A percentile compares a stretch with the other conserved stretches of the same genome.
Conservation (phyloP, 805 yeast genomes). For the Brettanomyces sp. region DNA sequence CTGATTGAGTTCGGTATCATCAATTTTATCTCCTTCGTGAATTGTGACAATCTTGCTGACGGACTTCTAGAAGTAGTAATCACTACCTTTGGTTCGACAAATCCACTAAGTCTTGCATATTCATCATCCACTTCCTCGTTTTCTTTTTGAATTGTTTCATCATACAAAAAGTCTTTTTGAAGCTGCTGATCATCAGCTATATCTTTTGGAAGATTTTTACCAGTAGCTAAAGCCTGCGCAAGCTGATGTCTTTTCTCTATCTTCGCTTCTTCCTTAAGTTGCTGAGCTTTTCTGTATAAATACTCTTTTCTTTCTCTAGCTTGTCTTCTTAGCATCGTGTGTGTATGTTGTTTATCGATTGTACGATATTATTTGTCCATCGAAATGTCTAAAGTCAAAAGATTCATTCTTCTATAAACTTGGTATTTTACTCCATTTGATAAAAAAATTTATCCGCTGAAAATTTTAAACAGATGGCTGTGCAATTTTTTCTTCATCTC, state of each 20-base stretch:
- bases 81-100: constrained; percentile 81
- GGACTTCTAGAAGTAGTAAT: constrained; percentile 95
- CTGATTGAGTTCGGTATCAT: constrained; percentile 85
- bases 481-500: too few species aligned
- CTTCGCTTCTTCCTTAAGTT: constrained; percentile 78
- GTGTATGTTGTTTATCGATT: background rate
- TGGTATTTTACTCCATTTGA: too few species aligned
- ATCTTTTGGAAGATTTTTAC: constrained; percentile 84
- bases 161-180: constrained; percentile 77
- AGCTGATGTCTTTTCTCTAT: constrained; percentile 81
- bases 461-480: too few species aligned
- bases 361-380: too few species aligned
- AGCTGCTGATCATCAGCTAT: constrained; percentile 77
- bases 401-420: too few species aligned
- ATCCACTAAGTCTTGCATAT: constrained; percentile 77
- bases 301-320: constrained; percentile 96
- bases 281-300: constrained; percentile 78
- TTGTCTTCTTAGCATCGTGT: constrained; percentile 67
- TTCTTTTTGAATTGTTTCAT: constrained; percentile 55
- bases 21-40: constrained; percentile 84
- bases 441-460: too few species aligned
- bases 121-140: constrained; percentile 69
- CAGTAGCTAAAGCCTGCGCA: constrained; percentile 81
- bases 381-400: too few species aligned
- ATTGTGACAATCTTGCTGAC: constrained; percentile 73